phyloP scores from a whole-genome alignment of 768 basidiomycete species.

The Epithele typhae region DNA sequence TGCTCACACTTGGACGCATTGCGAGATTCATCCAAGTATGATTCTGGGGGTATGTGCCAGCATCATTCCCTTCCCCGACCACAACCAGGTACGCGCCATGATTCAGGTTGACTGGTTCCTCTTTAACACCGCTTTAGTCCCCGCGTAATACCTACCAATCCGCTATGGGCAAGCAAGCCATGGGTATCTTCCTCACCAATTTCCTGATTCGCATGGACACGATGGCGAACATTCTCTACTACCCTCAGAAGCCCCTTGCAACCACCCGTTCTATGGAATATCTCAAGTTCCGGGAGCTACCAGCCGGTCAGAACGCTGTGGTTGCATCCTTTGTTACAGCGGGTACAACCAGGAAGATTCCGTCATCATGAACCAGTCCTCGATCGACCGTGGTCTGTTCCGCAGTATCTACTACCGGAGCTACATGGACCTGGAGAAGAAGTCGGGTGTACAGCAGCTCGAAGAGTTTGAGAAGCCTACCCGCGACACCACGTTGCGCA shows the following conservation, averaged over 20 bases:
- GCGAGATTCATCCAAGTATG: slow-evolving; percentile 99
- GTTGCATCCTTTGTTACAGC: slow-evolving; percentile 99
- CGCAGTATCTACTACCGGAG: slow-evolving; percentile 97
- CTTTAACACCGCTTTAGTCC: slow-evolving; percentile 60
- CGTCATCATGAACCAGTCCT: slow-evolving; percentile 99
- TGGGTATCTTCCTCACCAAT: slow-evolving; percentile 98
- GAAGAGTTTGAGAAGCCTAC: slow-evolving; percentile 98
- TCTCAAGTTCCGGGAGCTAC: slow-evolving; percentile 95
- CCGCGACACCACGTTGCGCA: slow-evolving; percentile 85
- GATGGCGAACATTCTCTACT: slow-evolving; percentile 99
- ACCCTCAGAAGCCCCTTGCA: slow-evolving; percentile 97
- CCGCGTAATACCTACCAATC: slow-evolving; percentile 99
- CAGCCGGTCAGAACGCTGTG: slow-evolving; percentile 98
- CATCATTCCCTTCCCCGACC: slow-evolving; percentile 99
- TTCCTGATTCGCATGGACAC: slow-evolving; percentile 99
- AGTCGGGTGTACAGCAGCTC: slow-evolving; percentile 83
- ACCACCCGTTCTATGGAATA: slow-evolving; percentile 99
- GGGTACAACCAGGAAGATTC: slow-evolving; percentile 99
- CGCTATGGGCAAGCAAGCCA: slow-evolving; percentile 99
- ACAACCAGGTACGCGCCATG: slow-evolving; percentile 77
- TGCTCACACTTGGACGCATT: slow-evolving; percentile 95
- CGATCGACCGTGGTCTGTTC: slow-evolving; percentile 97
- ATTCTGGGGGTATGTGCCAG: slow-evolving; percentile 97
- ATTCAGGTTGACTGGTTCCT: slow-evolving; percentile 3
- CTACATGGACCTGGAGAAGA: slow-evolving; percentile 98